phyloP scores from a whole-genome alignment of 768 basidiomycete genomes.

The Boletus insuetus region DNA sequence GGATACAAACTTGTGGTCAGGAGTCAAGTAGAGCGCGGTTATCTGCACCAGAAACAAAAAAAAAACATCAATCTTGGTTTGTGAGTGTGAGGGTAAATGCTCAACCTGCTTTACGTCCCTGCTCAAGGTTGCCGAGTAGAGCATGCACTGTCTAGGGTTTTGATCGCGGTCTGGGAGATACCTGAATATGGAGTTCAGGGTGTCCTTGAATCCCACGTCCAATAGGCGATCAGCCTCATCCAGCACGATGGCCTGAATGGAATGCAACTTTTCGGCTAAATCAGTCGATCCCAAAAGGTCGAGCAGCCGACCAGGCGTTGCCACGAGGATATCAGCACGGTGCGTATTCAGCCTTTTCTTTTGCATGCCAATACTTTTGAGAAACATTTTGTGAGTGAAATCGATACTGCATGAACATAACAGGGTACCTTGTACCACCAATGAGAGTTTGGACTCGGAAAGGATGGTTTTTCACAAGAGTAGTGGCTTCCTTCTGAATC shows the following conservation, averaged over 20 bases:
- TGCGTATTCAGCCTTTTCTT: conserved; percentile 25
- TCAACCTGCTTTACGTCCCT: conserved; percentile 57
- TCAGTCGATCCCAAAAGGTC: conserved; percentile 58
- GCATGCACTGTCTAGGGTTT: conserved; percentile 60
- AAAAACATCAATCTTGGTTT: neutral
- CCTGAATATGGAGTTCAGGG: conserved; percentile 60
- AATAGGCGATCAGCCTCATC: conserved; percentile 77
- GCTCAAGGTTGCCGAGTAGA: conserved; percentile 76
- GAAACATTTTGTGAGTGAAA: conserved; percentile 1
- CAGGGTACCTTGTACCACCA: conserved; percentile 50
- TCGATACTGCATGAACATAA: neutral
- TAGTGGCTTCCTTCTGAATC: conserved; percentile 61
- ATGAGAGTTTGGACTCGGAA: conserved; percentile 49
- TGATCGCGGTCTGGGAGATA: conserved; percentile 42
- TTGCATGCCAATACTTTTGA: conserved; percentile 22
- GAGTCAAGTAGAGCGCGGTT: conserved; percentile 24
- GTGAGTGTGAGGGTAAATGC: neutral
- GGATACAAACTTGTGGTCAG: conserved; percentile 46
- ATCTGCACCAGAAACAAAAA: conserved; percentile 15
- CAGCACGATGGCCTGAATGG: conserved; percentile 50
- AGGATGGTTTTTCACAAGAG: conserved; percentile 38
- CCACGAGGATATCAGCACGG: conserved; percentile 57
- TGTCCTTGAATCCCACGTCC: conserved; percentile 69
- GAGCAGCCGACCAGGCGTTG: conserved; percentile 73
- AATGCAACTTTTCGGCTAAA: conserved; percentile 35